Base-by-base conservation (phyloP, 202 grass and related monocot genomes). In the Setaria italica region DNA sequence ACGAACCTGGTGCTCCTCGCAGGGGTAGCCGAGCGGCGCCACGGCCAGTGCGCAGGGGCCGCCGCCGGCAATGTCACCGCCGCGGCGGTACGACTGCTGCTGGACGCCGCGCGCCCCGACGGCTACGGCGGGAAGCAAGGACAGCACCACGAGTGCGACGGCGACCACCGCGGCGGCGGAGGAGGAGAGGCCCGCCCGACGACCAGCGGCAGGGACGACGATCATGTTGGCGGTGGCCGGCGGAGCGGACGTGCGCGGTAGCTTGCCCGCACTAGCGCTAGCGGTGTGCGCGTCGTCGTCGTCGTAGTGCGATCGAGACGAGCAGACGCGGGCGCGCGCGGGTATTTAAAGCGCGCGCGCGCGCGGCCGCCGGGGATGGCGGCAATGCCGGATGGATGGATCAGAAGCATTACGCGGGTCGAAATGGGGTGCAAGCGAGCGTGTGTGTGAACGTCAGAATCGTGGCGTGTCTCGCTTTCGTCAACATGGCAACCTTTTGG, bases 1-100 rank as follows among this genome's bases (percentile, higher is more conserved):
- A 5, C 66, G 20, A 43, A 96, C 95, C 95, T 95, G 79, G n/a
- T 90, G 87, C 87, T 97, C 92, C 14, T 97, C 90, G 62, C 95
- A 97, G 30, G 89, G 37, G 80, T 97, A 97, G 2, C 92, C 92
- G 41, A 50, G 83, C 5, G 89, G 92, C 37, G 77, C 3, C 42
- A 97, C 85, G 33, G 85, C 80, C 20, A 80, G 55, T 9, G 88
- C 70, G 75, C 95, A 97, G 15, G 84, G 57, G 4, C 63, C 86
- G 60, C 25, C 39, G 32, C 62, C 71, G 56, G 21, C 83, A 41
- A 21, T 41, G 79, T 75, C 35, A 50, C 47, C 30, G 46, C 80
- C 9, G n/a, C 37, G 20, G n/a, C 50, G 20, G 49, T 16, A 45
- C 42, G 64, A 58, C 20, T 19, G 55, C 54, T 19, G 46, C 11